These are phyloP conservation scores for Lipomyces sp. DNA, from an alignment of 805 yeast species.

Conservation along the genomic window DNA sequence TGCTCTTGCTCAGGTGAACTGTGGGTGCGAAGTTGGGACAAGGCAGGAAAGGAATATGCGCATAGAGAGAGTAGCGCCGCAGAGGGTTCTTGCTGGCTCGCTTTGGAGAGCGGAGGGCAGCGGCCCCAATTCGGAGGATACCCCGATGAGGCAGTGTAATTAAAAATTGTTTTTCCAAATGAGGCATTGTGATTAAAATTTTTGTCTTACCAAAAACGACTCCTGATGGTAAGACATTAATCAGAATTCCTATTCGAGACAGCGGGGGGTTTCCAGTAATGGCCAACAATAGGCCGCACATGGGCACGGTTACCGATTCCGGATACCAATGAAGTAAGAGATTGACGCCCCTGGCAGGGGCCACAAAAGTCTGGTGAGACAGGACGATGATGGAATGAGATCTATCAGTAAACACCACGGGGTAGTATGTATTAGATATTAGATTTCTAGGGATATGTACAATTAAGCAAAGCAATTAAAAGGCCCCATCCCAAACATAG, in stretches of 20 bases:
- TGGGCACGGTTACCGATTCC: not conserved
- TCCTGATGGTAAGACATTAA: no score
- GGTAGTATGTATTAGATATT: not conserved
- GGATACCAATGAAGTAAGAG: not conserved
- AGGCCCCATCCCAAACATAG: not conserved
- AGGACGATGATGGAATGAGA: no score
- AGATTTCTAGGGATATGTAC: not conserved
- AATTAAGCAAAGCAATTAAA: not conserved
- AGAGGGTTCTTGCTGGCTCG: no score
- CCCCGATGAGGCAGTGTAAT: not conserved
- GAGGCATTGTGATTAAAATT: not conserved
- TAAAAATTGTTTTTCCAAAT: not conserved
- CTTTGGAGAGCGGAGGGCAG: no score
- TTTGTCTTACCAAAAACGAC: no score
- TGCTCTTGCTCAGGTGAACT: constrained; percentile 55
- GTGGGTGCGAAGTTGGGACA: no score
- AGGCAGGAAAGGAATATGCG: no score
- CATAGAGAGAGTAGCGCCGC: no score
- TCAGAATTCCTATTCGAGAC: not conserved
- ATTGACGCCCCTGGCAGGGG: not conserved
- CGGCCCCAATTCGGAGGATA: no score
- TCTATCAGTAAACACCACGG: not conserved
- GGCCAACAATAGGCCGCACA: no score
- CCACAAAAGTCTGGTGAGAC: no score
- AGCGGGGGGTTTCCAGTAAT: no score